Percentiles rank a stretch among this genome's conserved stretches.
phyloP scores from a whole-genome alignment of 148 eudicot genomes.

The Silene conica region DNA sequence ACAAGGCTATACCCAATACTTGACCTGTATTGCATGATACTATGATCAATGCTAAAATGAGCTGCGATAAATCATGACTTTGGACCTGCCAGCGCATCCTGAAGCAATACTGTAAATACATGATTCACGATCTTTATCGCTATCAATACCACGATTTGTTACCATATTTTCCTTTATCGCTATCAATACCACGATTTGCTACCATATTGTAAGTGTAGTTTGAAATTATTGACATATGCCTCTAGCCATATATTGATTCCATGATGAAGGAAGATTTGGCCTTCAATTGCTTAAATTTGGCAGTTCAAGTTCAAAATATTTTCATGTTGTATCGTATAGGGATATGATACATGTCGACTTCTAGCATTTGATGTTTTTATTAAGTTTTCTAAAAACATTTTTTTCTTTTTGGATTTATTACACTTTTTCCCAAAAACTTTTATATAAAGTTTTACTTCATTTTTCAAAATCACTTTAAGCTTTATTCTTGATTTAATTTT shows the following conservation, averaged over 20 bases:
- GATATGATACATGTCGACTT: no score
- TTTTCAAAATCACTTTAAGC: no score
- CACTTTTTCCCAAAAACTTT: no score
- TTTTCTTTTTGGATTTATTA: no score
- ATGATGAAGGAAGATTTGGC: neutral
- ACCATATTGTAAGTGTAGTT: neutral
- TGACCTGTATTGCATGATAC: neutral
- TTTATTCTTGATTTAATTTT: no score
- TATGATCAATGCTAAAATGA: neutral
- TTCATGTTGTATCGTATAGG: neutral
- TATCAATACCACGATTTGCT: neutral
- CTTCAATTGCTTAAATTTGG: conserved; percentile 1
- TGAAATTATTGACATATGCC: neutral
- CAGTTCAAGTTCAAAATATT: neutral
- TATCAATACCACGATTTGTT: no score
- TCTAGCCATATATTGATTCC: neutral
- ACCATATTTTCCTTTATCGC: neutral
- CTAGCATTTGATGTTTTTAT: no score
- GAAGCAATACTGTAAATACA: neutral
- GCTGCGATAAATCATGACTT: neutral
- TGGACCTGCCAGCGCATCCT: neutral
- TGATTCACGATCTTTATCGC: neutral
- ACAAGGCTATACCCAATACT: neutral
- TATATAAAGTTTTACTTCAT: no score
- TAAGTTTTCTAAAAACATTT: no score